phyloP scores from a whole-genome alignment of 2,329 filamentous ascomycete genomes.

The Penicillium crustosum region DNA sequence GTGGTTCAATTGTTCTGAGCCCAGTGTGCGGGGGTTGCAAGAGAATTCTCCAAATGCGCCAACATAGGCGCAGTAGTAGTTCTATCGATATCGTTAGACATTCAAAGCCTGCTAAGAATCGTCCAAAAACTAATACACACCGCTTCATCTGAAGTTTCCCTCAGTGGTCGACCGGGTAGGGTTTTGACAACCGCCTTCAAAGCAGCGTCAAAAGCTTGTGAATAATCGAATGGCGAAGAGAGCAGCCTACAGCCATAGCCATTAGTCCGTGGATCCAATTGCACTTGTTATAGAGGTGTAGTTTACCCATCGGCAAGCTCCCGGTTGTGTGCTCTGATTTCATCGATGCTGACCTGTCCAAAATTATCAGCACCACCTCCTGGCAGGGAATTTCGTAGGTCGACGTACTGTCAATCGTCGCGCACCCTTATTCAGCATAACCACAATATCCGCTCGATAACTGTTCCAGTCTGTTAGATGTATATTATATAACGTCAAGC shows the following conservation, averaged over 20 bases:
- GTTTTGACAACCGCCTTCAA: slow-evolving; percentile 85
- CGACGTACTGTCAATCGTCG: slow-evolving; percentile 56
- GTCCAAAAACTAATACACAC: slow-evolving; percentile 41
- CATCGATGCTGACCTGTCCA: slow-evolving; percentile 72
- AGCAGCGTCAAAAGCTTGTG: slow-evolving; percentile 83
- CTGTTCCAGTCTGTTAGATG: slow-evolving; percentile 51
- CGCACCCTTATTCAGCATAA: slow-evolving; percentile 65
- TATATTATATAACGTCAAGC: background rate
- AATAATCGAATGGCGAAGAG: slow-evolving; percentile 82
- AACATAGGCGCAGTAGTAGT: slow-evolving; percentile 94
- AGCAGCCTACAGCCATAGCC: slow-evolving; percentile 59
- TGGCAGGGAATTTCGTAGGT: background rate
- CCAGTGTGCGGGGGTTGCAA: slow-evolving; percentile 90
- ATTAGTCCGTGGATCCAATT: slow-evolving; percentile 16
- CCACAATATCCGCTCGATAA: slow-evolving; percentile 85
- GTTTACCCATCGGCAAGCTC: slow-evolving; percentile 70
- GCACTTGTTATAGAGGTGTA: background rate
- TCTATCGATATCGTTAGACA: slow-evolving; percentile 24
- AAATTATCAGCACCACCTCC: slow-evolving; percentile 16
- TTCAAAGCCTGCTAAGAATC: background rate
- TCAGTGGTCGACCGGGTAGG: slow-evolving; percentile 70
- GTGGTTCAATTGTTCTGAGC: slow-evolving; percentile 84
- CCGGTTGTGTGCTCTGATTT: slow-evolving; percentile 81
- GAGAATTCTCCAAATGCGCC: slow-evolving; percentile 93
- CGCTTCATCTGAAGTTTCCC: slow-evolving; percentile 74